Base-by-base conservation (phyloP, 176 grass and related monocot species). In the Aegilops longissima region DNA sequence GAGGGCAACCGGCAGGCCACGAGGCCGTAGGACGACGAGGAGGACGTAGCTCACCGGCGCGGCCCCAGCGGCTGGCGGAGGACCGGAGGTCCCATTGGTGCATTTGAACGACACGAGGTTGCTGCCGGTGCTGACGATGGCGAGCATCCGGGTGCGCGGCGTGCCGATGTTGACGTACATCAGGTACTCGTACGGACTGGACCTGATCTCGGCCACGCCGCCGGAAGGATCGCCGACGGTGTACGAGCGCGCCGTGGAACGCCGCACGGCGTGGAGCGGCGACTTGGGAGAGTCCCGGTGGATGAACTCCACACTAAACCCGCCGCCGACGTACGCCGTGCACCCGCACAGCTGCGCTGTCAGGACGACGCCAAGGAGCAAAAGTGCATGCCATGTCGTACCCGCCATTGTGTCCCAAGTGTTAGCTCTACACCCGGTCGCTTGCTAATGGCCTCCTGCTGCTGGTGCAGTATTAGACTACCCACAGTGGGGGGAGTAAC, bases 221-320 rank as follows among this genome's bases (percentile, higher is more conserved):
- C 59, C 87, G 18, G 44, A 36, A 18, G 45, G 18, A 73, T 68
- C 12, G 29, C n/a, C 18, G 62, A 27, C 6, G 61, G 36, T 17
- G 35, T 61, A 42, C 7, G 44, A 72, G n/a, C 40, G 67, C 12
- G 56, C 64, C 25, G 62, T 12, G 5, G 94, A 94, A 59, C 80
- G 83, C n/a, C 75, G 83, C 21, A 27, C 76, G 21, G 87, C 82
- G 42, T 75, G 13, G 42, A 77, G 78, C 49, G 92, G 94, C 66
- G 94, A 97, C 71, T 68, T 64, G 3, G 64, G 9, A 5, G 88
- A 91, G 83, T 97, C 87, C 8, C 92, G 82, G 74, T 94, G 94
- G 75, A 97, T 92, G 67, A 97, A 68, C 83, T 97, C 89, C 17
- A 87, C 74, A 20, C 85, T 92, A 42, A 97, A 90, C 18, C 90